Conservation (phyloP, 208 protist genomes). For the Wallacemonas sp. region DNA sequence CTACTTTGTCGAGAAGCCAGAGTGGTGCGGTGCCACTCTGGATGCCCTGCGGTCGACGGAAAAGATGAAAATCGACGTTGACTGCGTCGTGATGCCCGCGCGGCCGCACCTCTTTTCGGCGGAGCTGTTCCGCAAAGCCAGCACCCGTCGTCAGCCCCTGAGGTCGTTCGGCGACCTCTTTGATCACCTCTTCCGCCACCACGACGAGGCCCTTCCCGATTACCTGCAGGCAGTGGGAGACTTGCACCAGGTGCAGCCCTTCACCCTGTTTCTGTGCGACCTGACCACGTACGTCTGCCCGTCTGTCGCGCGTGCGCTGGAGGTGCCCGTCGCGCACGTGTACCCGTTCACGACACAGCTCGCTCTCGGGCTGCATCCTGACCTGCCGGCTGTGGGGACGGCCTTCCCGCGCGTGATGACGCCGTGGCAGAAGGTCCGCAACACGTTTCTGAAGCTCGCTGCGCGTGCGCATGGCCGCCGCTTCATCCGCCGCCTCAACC, state of each 20-base stretch:
- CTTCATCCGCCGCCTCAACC: conserved; percentile 29
- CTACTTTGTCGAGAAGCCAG: conserved; percentile 38
- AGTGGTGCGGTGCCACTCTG: conserved; percentile 39
- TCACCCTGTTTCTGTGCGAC: conserved; percentile 55
- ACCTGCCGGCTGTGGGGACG: conserved; percentile 41
- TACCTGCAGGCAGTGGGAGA: conserved; percentile 25
- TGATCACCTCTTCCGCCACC: conserved; percentile 27
- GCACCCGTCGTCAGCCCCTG: conserved; percentile 15
- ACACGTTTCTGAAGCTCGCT: conserved; percentile 29
- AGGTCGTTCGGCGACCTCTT: conserved; percentile 27
- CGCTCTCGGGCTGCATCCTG: conserved; percentile 31
- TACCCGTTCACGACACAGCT: conserved; percentile 45
- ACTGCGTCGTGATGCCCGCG: conserved; percentile 31
- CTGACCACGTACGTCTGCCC: conserved; percentile 38
- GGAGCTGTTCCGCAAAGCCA: conserved; percentile 22
- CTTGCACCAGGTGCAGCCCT: conserved; percentile 29
- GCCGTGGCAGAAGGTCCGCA: conserved; percentile 19
- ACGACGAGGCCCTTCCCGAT: conserved; percentile 33
- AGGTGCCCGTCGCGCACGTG: conserved; percentile 35
- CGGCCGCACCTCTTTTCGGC: conserved; percentile 21
- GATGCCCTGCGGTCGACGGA: conserved; percentile 12
- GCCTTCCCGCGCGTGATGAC: conserved; percentile 39
- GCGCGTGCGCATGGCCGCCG: conserved; percentile 1
- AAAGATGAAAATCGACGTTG: conserved; percentile 22
- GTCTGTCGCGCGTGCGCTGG: conserved; percentile 28